Percentiles rank a stretch among this genome's conserved stretches.
These are phyloP conservation scores for Buxus sempervirens DNA, from an alignment of 164 flowering plant genomes.

Conservation along the genomic window DNA sequence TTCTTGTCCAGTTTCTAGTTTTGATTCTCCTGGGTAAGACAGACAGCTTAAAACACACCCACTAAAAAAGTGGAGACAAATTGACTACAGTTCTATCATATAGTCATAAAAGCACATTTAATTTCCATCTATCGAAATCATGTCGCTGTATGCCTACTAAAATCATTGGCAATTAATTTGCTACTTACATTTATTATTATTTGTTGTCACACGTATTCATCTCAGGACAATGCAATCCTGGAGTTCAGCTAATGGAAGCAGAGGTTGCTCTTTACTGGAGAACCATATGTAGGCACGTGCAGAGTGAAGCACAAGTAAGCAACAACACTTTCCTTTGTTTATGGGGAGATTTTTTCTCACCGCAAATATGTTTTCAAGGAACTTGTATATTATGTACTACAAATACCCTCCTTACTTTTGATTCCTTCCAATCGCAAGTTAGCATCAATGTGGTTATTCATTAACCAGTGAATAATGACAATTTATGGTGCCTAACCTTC, in stretches of 20 bases:
- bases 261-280: constrained; percentile 92
- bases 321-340: neutral
- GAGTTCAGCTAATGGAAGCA: constrained; percentile 66
- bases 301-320: constrained; percentile 76
- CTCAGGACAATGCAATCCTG: constrained; percentile 25
- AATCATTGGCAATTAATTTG: neutral
- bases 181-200: neutral
- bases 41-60: too few species aligned
- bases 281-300: constrained; percentile 66
- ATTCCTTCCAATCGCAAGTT: too few species aligned
- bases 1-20: too few species aligned
- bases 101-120: too few species aligned
- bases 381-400: too few species aligned
- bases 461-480: too few species aligned
- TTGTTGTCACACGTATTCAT: neutral
- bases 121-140: neutral
- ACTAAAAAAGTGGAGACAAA: too few species aligned
- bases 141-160: neutral
- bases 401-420: too few species aligned
- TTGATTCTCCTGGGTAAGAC: too few species aligned
- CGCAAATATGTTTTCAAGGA: neutral
- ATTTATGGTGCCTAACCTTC: too few species aligned
- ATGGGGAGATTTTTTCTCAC: neutral
- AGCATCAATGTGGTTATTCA: too few species aligned
- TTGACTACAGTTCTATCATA: too few species aligned